Evolutionary conservation across 148 eudicot species (phyloP).

Genomic region (Limonium bicolor): DNA sequence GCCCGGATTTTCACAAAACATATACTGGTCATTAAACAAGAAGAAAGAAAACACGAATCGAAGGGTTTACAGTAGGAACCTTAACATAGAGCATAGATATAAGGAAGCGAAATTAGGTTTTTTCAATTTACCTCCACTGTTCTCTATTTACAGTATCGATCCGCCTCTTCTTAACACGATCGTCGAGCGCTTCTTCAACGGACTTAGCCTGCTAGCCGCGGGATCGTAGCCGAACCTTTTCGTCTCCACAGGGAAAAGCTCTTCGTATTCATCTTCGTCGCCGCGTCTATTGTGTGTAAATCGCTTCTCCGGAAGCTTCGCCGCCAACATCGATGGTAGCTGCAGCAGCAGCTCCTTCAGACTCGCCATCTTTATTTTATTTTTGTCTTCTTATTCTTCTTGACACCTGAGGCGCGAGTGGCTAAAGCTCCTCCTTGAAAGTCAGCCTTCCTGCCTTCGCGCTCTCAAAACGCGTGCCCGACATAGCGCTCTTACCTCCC

Average conservation of each 20-base stretch:
- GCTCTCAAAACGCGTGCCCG: constrained; percentile 48
- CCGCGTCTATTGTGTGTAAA: constrained; percentile 83
- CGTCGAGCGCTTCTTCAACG: constrained; percentile 80
- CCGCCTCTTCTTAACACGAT: constrained; percentile 93
- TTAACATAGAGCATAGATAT: neutral
- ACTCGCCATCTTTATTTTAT: constrained; percentile 20
- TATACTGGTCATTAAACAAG: no score
- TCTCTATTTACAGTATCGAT: constrained; percentile 80
- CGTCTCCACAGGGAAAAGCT: constrained; percentile 81
- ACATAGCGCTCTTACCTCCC: no score
- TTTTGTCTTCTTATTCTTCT: constrained; percentile 52
- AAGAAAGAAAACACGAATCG: no score
- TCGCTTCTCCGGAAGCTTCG: constrained; percentile 8
- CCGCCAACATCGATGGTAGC: neutral
- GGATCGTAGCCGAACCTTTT: constrained; percentile 77
- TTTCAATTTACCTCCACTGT: neutral
- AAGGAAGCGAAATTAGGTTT: neutral
- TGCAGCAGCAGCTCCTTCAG: constrained; percentile 9
- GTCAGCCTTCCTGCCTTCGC: constrained; percentile 59
- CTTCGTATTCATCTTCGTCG: constrained; percentile 74
- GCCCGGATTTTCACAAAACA: neutral
- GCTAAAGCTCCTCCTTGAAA: constrained; percentile 76
- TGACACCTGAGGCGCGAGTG: constrained; percentile 31
- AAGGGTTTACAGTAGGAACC: no score
- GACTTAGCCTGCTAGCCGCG: constrained; percentile 23